Percentiles rank a stretch among this genome's conserved stretches.
Conservation (phyloP, 2,329 filamentous ascomycete species). For the Sclerotinia sclerotiorum region DNA sequence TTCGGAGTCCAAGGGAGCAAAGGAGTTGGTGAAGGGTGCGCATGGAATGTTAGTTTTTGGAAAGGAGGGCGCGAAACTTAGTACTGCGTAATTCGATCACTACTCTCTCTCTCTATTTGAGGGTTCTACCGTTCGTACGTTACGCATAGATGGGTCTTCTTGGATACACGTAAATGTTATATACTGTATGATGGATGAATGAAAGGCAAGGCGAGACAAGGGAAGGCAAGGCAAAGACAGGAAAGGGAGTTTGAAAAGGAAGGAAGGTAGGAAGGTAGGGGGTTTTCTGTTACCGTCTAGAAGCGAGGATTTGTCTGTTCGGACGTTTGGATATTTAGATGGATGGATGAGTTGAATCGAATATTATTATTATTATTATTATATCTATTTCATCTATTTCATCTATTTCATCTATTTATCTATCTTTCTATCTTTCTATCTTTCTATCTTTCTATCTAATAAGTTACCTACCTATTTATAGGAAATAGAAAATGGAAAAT, state of each 20-base stretch:
- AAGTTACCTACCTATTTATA: neutral
- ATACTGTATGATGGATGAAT: conserved; percentile 1
- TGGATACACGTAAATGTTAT: conserved; percentile 7
- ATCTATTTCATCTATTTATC: too few species aligned
- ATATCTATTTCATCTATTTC: too few species aligned
- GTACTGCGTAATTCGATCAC: conserved; percentile 7
- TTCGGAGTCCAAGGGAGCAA: conserved; percentile 11
- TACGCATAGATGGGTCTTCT: conserved; percentile 31
- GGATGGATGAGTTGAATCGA: neutral
- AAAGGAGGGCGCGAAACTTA: conserved; percentile 45
- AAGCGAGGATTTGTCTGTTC: conserved; percentile 1
- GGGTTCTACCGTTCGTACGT: conserved; percentile 28
- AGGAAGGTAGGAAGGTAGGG: neutral
- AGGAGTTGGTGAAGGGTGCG: conserved; percentile 43
- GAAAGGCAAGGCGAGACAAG: too few species aligned
- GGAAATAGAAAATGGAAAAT: too few species aligned
- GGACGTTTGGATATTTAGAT: neutral
- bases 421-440: neutral
- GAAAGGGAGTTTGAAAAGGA: conserved; percentile 11
- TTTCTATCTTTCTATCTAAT: neutral
- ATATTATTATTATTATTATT: too few species aligned
- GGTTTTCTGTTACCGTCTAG: conserved; percentile 6
- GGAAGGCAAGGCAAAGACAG: neutral
- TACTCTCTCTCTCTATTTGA: too few species aligned
- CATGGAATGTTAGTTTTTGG: conserved; percentile 54